phyloP scores from a whole-genome alignment of 352 stramenopile species.

The Globisporangium nodosum region DNA sequence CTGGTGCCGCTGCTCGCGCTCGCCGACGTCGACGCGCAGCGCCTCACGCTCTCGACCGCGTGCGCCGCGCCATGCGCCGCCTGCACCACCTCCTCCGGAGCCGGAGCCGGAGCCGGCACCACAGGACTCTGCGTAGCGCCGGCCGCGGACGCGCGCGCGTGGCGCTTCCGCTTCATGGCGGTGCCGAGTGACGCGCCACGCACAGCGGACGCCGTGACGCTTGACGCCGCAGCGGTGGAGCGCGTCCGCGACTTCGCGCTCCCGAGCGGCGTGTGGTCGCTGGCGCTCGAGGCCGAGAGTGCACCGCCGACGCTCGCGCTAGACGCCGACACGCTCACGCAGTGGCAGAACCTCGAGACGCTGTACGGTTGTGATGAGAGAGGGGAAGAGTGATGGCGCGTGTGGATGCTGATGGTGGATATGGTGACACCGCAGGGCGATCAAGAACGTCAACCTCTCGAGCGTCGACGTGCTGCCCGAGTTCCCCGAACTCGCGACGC shows the following conservation, averaged over 20 bases:
- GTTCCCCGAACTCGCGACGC: constrained; percentile 6
- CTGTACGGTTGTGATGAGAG: constrained; percentile 1
- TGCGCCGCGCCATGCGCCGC: constrained; percentile 3
- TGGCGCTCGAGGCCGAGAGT: constrained; percentile 3
- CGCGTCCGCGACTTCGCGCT: constrained; percentile 1
- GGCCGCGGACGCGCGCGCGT: constrained; percentile 1
- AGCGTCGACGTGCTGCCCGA: background rate
- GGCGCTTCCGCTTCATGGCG: constrained; percentile 1
- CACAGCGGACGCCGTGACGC: background rate
- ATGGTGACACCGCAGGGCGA: background rate
- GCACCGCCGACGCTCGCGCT: constrained; percentile 6
- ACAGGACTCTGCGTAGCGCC: constrained; percentile 9
- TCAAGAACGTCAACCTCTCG: constrained; percentile 15
- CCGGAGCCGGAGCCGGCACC: background rate
- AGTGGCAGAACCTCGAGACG: constrained; percentile 10
- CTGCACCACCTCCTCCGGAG: background rate
- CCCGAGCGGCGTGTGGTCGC: constrained; percentile 4
- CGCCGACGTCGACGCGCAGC: background rate
- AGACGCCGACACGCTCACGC: background rate
- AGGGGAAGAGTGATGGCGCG: no score
- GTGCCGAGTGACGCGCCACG: background rate
- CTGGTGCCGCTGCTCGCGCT: background rate
- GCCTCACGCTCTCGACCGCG: background rate
- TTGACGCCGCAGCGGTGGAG: constrained; percentile 7
- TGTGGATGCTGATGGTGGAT: background rate